These are phyloP conservation scores for Entomortierella parvispora DNA, from an alignment of 192 early-diverging fungal species.

Conservation along the genomic window DNA sequence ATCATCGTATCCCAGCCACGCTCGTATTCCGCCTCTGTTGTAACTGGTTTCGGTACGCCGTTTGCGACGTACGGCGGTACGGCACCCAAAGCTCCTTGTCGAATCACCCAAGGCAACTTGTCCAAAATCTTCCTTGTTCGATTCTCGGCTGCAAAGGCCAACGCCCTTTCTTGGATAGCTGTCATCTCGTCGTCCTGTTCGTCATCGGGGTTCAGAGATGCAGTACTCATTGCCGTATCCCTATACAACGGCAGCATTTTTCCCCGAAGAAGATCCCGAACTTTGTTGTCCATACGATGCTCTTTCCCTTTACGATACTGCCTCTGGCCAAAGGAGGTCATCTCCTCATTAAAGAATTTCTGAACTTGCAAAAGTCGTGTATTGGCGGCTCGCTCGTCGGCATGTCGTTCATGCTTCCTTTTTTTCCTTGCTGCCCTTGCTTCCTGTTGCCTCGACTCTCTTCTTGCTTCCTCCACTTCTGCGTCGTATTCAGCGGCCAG, in stretches of 20 bases:
- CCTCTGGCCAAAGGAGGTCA: conserved; percentile 14
- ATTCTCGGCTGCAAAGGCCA: conserved; percentile 32
- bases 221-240: no score
- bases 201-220: no score
- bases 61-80: conserved; percentile 9
- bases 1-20: conserved; percentile 45
- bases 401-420: conserved; percentile 4
- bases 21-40: conserved; percentile 8
- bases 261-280: no score
- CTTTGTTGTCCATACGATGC: conserved; percentile 6
- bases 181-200: conserved; percentile 22
- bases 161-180: conserved; percentile 19
- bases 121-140: conserved; percentile 11
- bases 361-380: conserved; percentile 14
- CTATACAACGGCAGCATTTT: no score
- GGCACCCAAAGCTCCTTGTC: conserved; percentile 31
- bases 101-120: conserved; percentile 31
- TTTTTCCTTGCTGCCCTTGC: conserved; percentile 7
- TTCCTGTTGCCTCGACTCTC: neutral
- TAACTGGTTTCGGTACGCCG: conserved; percentile 18
- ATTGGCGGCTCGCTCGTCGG: conserved; percentile 12
- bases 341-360: conserved; percentile 10
- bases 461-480: neutral
- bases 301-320: conserved; percentile 21
- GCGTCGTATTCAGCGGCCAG: neutral